Percentiles rank a stretch among this genome's conserved stretches.
Conservation (phyloP, 805 yeast genomes). For the Schizosaccharomyces osmophilus region DNA sequence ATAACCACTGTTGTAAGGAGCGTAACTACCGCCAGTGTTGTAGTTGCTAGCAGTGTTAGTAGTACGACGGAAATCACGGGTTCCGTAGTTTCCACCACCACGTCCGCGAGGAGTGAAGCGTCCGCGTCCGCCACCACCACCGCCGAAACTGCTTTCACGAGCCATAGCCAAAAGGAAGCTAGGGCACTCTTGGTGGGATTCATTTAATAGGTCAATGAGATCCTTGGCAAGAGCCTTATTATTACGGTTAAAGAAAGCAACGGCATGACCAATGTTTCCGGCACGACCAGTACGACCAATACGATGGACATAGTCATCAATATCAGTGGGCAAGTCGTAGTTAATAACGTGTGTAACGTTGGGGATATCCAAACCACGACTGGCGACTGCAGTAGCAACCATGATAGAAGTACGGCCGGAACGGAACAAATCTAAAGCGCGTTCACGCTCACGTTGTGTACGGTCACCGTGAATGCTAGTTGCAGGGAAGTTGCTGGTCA, state of each 20-base stretch:
- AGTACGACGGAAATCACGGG: slow-evolving; percentile 3
- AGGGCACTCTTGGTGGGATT: slow-evolving; percentile 96
- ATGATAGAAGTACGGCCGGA: slow-evolving; percentile 75
- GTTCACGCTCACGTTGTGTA: slow-evolving; percentile 91
- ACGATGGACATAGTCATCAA: slow-evolving; percentile 97
- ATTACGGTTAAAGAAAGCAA: slow-evolving; percentile 93
- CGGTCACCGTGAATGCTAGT: slow-evolving; percentile 99
- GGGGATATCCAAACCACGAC: slow-evolving; percentile 98
- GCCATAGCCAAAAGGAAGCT: slow-evolving; percentile 55
- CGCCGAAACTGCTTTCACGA: slow-evolving; percentile 30
- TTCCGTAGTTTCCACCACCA: slow-evolving; percentile 14
- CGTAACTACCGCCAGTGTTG: neutral
- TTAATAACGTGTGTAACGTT: slow-evolving; percentile 94
- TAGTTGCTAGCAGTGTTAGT: slow-evolving; percentile 7
- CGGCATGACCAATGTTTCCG: slow-evolving; percentile 95
- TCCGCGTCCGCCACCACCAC: slow-evolving; percentile 20
- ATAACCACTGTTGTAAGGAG: neutral
- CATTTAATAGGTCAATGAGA: slow-evolving; percentile 60
- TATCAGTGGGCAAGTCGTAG: slow-evolving; percentile 88
- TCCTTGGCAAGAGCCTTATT: slow-evolving; percentile 77
- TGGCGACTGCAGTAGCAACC: slow-evolving; percentile 98
- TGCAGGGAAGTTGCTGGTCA: slow-evolving; percentile 77
- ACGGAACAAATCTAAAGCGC: slow-evolving; percentile 85
- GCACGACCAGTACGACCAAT: slow-evolving; percentile 99
- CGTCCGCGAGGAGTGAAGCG: slow-evolving; percentile 17